These are phyloP conservation scores for Benincasa hispida DNA, from an alignment of 306 rosid genomes.

Conservation along the genomic window DNA sequence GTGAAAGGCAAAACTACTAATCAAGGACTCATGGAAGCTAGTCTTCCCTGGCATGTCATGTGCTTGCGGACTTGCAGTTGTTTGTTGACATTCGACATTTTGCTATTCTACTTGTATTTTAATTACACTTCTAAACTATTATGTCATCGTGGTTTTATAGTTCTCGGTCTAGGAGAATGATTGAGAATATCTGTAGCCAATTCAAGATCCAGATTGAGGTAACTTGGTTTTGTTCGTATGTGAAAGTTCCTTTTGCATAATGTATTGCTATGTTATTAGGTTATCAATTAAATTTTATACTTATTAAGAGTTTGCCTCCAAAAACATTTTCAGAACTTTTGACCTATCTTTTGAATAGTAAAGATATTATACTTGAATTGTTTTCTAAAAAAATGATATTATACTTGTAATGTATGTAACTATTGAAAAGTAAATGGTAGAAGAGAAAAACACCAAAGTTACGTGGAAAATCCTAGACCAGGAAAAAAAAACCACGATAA, in stretches of 20 bases:
- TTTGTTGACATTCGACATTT: not conserved
- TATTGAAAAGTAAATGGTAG: too few relatives aligned
- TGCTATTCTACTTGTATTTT: conserved; percentile 3
- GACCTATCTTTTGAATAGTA: not conserved
- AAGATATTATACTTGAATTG: not conserved
- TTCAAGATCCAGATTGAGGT: conserved; percentile 69
- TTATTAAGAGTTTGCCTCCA: not conserved
- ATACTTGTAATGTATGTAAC: not conserved
- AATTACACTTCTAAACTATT: not conserved
- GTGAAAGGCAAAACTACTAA: not conserved
- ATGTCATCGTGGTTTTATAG: conserved; percentile 25
- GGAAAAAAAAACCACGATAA: too few relatives aligned
- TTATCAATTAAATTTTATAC: not conserved
- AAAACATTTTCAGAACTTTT: not conserved
- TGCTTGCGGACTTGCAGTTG: not conserved
- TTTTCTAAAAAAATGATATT: too few relatives aligned
- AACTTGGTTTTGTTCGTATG: not conserved
- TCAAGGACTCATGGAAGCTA: not conserved
- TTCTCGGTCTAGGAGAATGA: conserved; percentile 63
- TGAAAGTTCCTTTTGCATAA: not conserved
- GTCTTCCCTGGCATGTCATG: not conserved
- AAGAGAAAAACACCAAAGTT: too few relatives aligned
- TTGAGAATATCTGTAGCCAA: conserved; percentile 48
- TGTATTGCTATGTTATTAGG: not conserved
- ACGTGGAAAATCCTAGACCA: too few relatives aligned